A percentile compares a stretch with the other conserved stretches of the same genome.
These are phyloP conservation scores for Entamoeba invadens DNA, from an alignment of 208 protist species.

Conservation along the genomic window DNA sequence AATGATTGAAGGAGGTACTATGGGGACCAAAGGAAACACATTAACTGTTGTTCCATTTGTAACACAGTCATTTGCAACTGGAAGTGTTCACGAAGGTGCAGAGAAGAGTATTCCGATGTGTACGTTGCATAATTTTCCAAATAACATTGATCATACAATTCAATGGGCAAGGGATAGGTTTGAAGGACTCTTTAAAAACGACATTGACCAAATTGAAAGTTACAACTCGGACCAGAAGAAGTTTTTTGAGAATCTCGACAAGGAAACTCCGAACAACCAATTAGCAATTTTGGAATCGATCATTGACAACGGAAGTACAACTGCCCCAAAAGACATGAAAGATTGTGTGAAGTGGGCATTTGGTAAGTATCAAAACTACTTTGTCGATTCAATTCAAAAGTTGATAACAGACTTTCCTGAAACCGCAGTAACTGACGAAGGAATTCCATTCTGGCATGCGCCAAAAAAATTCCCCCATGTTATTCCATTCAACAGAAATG, in stretches of 20 bases:
- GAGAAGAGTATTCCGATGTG: constrained; percentile 90
- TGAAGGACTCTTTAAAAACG: constrained; percentile 50
- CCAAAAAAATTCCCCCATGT: constrained; percentile 60
- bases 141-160: constrained; percentile 76
- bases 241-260: neutral
- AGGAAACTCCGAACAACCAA: neutral
- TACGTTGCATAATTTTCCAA: constrained; percentile 99
- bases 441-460: constrained; percentile 58
- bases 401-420: constrained; percentile 87
- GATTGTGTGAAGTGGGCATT: constrained; percentile 31
- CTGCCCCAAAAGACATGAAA: neutral
- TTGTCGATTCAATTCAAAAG: constrained; percentile 75
- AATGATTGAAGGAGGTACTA: constrained; percentile 92
- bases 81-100: constrained; percentile 19
- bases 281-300: neutral
- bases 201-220: neutral
- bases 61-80: constrained; percentile 87
- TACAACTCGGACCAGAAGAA: neutral
- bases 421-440: constrained; percentile 64
- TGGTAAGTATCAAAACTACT: constrained; percentile 37
- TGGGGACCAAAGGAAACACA: constrained; percentile 90
- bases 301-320: neutral
- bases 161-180: constrained; percentile 54
- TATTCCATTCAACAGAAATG: constrained; percentile 49
- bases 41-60: constrained; percentile 80